Evolutionary conservation across 768 basidiomycete genomes (phyloP), one percentile per base, ranked within the genome.

Genomic region (Butyriboletus loyo): DNA sequence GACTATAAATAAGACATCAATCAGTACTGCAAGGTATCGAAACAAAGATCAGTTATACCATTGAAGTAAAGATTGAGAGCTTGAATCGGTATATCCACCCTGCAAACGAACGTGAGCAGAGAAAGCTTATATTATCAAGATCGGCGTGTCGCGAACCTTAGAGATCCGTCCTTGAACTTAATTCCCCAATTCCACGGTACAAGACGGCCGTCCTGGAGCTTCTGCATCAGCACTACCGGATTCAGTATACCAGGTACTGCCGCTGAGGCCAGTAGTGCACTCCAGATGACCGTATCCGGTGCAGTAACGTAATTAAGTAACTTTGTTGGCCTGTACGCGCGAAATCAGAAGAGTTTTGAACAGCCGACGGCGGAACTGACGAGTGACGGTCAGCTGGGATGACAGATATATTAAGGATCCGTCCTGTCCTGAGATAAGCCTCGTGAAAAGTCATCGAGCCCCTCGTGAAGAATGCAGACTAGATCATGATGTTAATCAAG

Each of bases 121-220:
- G 22, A 37, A 22, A 36, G 13, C 13, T 6, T 27, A 13, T 10
- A 25, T 3, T 9, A 11, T 15, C 37, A 36, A 19, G 1, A 25
- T 28, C 10, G 13, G 13, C 6, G 17, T 36, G 32, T 21, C 10
- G 46, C 75, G 31, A 53, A 87, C 89, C 92, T 80, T 32, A 97
- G 70, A 25, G 91, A 93, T 3, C 94, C 94, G 64, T 98, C 94
- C 65, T 91, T 95, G 71, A 95, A 98, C 55, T 87, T 81, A 56
- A 89, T 92, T 24, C 94, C 95, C 85, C 92, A 94, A 65, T 89
- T 96, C 89, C 93, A 95, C 0, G 94, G 94, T 7, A 91, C 80
- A 49, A 94, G 73, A 36, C 76, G 80, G 1, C 92, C 94, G 55
- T 86, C 86, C 54, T 77, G 81, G 22, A 86, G 79, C 70, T 96